These are phyloP conservation scores for Strigomonas culicis DNA, from an alignment of 208 protist species.

Conservation along the genomic window DNA sequence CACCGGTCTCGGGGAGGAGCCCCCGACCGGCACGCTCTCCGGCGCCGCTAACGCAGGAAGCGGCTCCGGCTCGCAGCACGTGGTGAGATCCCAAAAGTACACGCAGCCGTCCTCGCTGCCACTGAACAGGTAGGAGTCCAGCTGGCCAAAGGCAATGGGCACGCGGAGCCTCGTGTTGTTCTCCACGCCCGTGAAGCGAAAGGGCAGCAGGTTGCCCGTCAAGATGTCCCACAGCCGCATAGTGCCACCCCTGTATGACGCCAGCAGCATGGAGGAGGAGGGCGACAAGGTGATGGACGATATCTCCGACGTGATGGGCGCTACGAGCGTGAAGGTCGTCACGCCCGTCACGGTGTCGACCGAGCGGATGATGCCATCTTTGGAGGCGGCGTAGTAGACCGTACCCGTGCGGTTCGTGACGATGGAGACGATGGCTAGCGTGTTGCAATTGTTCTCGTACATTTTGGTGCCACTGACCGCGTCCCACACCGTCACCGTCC, in stretches of 20 bases:
- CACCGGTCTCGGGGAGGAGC: slow-evolving; percentile 4
- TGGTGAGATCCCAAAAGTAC: slow-evolving; percentile 56
- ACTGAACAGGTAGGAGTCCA: slow-evolving; percentile 58
- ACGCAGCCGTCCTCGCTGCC: slow-evolving; percentile 67
- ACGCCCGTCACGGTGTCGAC: slow-evolving; percentile 76
- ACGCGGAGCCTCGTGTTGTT: slow-evolving; percentile 49
- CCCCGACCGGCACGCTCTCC: slow-evolving; percentile 15
- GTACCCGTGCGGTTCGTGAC: slow-evolving; percentile 58
- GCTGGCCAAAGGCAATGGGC: slow-evolving; percentile 49
- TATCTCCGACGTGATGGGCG: slow-evolving; percentile 63
- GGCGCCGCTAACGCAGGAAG: not conserved
- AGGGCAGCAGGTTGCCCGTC: slow-evolving; percentile 46
- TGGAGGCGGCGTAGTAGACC: slow-evolving; percentile 72
- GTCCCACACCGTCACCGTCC: slow-evolving; percentile 78
- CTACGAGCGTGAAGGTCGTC: slow-evolving; percentile 55
- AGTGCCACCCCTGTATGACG: slow-evolving; percentile 58
- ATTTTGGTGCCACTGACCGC: slow-evolving; percentile 49
- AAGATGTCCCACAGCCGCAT: slow-evolving; percentile 77
- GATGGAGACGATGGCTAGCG: slow-evolving; percentile 55
- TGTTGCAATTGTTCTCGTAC: slow-evolving; percentile 62
- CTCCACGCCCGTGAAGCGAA: slow-evolving; percentile 54
- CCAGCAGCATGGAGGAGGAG: slow-evolving; percentile 65
- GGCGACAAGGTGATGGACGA: slow-evolving; percentile 69
- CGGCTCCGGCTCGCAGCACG: slow-evolving; percentile 11
- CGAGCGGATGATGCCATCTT: slow-evolving; percentile 66